These are phyloP conservation scores for Castanea mollissima DNA, from an alignment of 306 rosid species.

Conservation along the genomic window DNA sequence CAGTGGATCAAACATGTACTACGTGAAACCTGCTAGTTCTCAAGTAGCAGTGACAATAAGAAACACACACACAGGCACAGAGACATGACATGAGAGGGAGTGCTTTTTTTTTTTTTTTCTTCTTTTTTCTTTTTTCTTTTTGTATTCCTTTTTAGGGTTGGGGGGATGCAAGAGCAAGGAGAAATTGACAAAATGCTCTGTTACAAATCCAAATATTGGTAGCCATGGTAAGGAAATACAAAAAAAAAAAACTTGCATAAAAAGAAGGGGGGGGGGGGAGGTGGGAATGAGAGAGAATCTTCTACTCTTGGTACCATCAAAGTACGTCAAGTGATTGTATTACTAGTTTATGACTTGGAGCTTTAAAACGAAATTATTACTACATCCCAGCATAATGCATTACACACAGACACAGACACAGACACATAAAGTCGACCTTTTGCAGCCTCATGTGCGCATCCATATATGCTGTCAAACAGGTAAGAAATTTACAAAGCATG, in stretches of 20 bases:
- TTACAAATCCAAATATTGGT: background rate
- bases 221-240: background rate
- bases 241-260: background rate
- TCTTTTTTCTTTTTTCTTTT: background rate
- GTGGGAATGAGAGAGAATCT: no score
- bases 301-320: background rate
- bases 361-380: background rate
- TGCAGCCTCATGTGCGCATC: background rate
- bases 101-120: background rate
- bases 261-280: no score
- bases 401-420: no score
- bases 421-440: background rate
- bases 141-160: background rate
- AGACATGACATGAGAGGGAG: background rate
- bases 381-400: background rate
- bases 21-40: background rate
- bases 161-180: background rate
- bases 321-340: background rate
- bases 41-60: background rate
- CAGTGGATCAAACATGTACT: background rate
- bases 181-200: background rate
- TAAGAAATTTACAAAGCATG: constrained; percentile 10
- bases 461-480: background rate
- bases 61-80: background rate
- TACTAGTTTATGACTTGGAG: background rate